Base-by-base conservation (phyloP, 345 rosid species). In the Boechera divaricarpa region DNA sequence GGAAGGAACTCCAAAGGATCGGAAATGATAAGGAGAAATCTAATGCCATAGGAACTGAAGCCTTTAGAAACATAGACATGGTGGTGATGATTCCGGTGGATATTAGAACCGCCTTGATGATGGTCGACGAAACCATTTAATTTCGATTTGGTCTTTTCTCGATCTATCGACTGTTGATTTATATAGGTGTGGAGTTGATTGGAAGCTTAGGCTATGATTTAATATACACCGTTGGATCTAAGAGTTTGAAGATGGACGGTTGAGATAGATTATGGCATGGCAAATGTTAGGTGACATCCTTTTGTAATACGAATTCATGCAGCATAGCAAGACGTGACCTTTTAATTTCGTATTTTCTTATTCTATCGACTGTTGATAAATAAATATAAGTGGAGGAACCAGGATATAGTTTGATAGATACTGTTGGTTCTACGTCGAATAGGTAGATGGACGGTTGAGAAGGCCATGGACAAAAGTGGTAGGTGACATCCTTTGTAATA, bases 21-120 rank as follows among this genome's bases (percentile, higher is more conserved):
- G 89, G 88, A 64, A 83, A 75, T 31, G 84, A 63, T 3, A 66
- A 35, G 4, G 85, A 80, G 74, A 87, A 54, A 24, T 81, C 82
- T 4, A 77, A 4, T 10, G 74, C 80, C 24, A 72, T 48, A 2
- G 91, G 90, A 67, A 83, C 73, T 0, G 63, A 86, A n/a, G 68
- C 54, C 45, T 72, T 80, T 18, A 80, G 53, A 63, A 79, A 53
- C 75, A 77, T 69, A 45, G 84, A 86, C 24, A 83, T 4, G n/a
- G 66, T 57, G 28, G 28, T 26, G 44, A 78, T 15, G 16, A 85
- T 70, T 13, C 77, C 87, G 10, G 77, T 66, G 0, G 90, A 83
- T 60, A 91, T 57, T 5, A 88, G 9, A 18, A 77, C 18, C 42
- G 77, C 59, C 64, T 83, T 84, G 6, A 78, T 26, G 28, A 26